Evolutionary conservation across 2,329 filamentous ascomycete species (phyloP), one percentile per base, ranked within the genome.

Genomic region (Pestalotiopsis sp.): DNA sequence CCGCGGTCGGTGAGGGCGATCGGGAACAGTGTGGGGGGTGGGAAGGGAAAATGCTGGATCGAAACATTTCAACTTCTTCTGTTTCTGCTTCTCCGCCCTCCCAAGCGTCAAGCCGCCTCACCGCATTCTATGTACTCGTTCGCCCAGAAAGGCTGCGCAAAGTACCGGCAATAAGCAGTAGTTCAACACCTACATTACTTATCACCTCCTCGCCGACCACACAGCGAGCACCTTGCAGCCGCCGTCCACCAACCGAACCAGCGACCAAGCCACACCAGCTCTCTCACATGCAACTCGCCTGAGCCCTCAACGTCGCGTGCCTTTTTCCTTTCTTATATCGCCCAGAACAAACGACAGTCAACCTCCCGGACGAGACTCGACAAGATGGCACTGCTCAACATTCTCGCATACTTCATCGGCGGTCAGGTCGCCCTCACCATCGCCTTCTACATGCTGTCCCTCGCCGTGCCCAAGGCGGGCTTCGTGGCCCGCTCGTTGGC

Each of bases 401-500:
- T 72, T 61, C 67, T 78, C 39, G 67, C 71, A 67, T 86, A 86
- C 78, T 86, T 87, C 78, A 74, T 86, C 71, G 79, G 79, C 70
- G 85, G 83, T 74, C 90, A 89, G 77, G 73, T 80, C 73, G 84
- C 79, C 78, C 80, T 89, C 72, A 84, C 83, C 69, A 58, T 86
- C 73, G 78, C 80, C 76, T 86, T 93, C 84, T 92, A 90, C 82
- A 81, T 89, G 80, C 79, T 91, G 70, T 90, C 90, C 69, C 79
- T 86, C 73, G 81, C 87, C 74, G 75, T 88, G 58, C 87, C 89
- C 71, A 84, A 86, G 70, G 87, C 88, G 66, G 87, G 85, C 78
- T 95, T 94, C 82, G 86, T 85, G 74, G 92, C 91, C 73, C 92
- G 93, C 77, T 82, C 86, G 65, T 84, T 94, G 73, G 89, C 89